Evolutionary conservation across 352 stramenopile species (phyloP), one percentile per base, ranked within the genome.

Genomic region (Globisporangium recalcitrans): DNA sequence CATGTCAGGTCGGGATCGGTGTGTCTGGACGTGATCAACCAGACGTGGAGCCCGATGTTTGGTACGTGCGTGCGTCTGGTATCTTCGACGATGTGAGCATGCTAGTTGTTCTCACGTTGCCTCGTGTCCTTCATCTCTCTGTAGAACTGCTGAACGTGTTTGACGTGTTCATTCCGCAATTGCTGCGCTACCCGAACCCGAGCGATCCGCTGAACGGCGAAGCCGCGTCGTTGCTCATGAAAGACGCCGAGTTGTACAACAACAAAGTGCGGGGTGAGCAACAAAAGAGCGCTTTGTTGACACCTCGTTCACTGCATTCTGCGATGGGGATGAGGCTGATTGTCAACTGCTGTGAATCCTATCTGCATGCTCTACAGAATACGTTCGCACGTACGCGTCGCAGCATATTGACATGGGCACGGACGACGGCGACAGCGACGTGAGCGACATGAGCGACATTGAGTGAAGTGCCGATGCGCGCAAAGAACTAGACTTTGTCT

Each of bases 31-130:
- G 91, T 98, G 48, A 97, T 98, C 69, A 97, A 97, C 73, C 90
- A 98, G 68, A 97, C 91, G 10, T 98, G 91, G 91, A 97, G 87
- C 58, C 91, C 91, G 19, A 95, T 98, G 86, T 98, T 97, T 57
- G 88, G 87, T 96, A 51, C 58, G 78, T 48, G 14, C 9, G 26
- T 14, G n/a, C n/a, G n/a, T n/a, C n/a, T n/a, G n/a, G n/a, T n/a
- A n/a, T n/a, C n/a, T n/a, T n/a, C n/a, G n/a, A n/a, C n/a, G n/a
- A n/a, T n/a, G n/a, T n/a, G n/a, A n/a, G n/a, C n/a, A n/a, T n/a
- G n/a, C n/a, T n/a, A 22, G 24, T 40, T 11, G 34, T 61, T 58
- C 14, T 49, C 5, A 29, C 2, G 6, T 19, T n/a, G n/a, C n/a
- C 27, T 31, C 27, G 32, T 22, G n/a, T n/a, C 32, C 40, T 27